Base-by-base conservation (phyloP, 257 asterid genomes). In the Gentiana straminea region DNA sequence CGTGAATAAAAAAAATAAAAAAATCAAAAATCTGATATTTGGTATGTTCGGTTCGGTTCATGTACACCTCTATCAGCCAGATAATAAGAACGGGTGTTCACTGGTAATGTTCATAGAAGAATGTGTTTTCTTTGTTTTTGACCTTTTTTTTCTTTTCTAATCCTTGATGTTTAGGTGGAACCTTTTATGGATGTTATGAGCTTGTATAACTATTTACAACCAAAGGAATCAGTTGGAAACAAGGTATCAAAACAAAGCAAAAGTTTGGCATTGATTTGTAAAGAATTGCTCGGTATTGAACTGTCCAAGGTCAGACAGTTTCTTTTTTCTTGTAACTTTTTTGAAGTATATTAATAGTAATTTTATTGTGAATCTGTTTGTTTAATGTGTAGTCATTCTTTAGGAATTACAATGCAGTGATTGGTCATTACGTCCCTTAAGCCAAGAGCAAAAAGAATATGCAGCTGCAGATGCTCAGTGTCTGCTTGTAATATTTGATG, bases 361-460 rank as follows among this genome's bases (percentile, higher is more conserved):
- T 41, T 41, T 41, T 41, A 41, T 10, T 41, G 24, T 24, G 46
- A 10, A 41, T 41, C 7, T 5, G 9, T 2, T 41, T 5, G 9
- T 5, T 41, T 2, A 41, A 41, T 41, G 8, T 41, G 9, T 39
- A 8, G 5, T 39, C 45, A 53, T 43, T 43, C 46, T 68, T 53
- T 73, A 91, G 98, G 98, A 91, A 71, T 84, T 81, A 68, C 97
- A 92, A 70, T 92, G 98, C 72, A 88, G 98, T 68, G 98, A 92
- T 68, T 92, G 98, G 98, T 92, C 97, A 5, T 79, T 68, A 33
- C 95, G 94, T 34, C 98, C 98, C 62, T 78, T 88, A 37, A 76
- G 94, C 41, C 86, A 83, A 70, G 86, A 83, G 70, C 97, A 92
- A 74, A 85, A 81, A 81, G 61, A 3, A 48, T 92, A 92, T 70